A percentile compares a stretch with the other conserved stretches of the same genome.
Conservation (phyloP, 345 rosid genomes). For the Cardamine occulta region DNA sequence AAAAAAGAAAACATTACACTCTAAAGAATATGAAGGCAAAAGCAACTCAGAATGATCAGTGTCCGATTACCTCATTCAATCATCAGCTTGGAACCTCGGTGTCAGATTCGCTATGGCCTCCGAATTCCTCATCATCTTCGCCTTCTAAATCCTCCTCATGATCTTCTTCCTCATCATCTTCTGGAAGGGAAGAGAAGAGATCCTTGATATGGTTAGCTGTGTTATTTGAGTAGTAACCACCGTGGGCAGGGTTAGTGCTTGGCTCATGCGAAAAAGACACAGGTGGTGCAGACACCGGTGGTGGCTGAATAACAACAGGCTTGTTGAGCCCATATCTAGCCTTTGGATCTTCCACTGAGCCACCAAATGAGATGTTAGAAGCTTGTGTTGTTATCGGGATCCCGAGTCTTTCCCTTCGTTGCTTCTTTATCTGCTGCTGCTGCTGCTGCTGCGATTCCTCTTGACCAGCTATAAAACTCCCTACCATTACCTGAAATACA, state of each 20-base stretch:
- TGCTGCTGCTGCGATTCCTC: conserved; percentile 49
- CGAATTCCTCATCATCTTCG: conserved; percentile 55
- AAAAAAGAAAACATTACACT: conserved; percentile 20
- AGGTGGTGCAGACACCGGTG: conserved; percentile 33
- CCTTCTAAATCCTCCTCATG: conserved; percentile 38
- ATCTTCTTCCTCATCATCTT: conserved; percentile 33
- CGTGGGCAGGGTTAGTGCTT: conserved; percentile 16
- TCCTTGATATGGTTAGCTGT: conserved; percentile 41
- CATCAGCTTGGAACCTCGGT: conserved; percentile 57
- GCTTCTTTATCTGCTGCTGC: conserved; percentile 61
- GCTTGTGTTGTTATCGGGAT: conserved; percentile 26
- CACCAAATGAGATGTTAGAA: conserved; percentile 43
- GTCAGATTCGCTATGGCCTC: conserved; percentile 57
- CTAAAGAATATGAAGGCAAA: conserved; percentile 28
- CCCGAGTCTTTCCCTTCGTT: conserved; percentile 41
- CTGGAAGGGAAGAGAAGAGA: conserved; percentile 43
- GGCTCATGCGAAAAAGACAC: conserved; percentile 41
- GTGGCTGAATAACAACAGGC: conserved; percentile 40
- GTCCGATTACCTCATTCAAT: not conserved
- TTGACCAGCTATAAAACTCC: conserved; percentile 71
- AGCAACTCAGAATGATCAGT: conserved; percentile 10
- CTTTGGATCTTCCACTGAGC: conserved; percentile 36
- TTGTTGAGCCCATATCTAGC: conserved; percentile 31
- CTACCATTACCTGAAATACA: conserved; percentile 70
- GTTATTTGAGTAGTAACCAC: conserved; percentile 39